Conservation (phyloP, 1,284 basidiomycete species). For the Cryptococcus sp. region DNA sequence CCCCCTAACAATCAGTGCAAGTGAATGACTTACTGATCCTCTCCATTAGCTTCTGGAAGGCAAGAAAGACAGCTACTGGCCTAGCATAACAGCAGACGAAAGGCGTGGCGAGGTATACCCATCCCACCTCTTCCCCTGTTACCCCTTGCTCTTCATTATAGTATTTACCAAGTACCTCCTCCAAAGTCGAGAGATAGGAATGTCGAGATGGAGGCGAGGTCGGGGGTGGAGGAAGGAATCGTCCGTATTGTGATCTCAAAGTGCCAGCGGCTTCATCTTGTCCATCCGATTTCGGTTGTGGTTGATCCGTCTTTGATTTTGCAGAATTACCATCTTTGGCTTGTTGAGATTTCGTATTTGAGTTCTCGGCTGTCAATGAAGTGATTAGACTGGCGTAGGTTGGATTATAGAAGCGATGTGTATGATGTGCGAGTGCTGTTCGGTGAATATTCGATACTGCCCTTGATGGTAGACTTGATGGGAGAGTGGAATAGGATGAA, state of each 20-base stretch:
- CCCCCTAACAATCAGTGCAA: not conserved
- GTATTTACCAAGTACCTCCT: constrained; percentile 43
- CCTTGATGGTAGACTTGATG: constrained; percentile 26
- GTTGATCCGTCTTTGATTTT: not conserved
- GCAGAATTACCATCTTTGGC: not conserved
- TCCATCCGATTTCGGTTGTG: not conserved
- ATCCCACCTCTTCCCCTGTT: constrained; percentile 25
- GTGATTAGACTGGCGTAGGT: constrained; percentile 45
- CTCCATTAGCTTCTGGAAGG: constrained; percentile 38
- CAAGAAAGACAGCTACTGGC: constrained; percentile 36
- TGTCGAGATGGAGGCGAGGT: constrained; percentile 33
- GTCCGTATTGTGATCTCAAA: constrained; percentile 23
- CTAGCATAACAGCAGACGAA: constrained; percentile 39
- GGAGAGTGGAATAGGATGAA: constrained; percentile 27
- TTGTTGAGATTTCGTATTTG: too few species aligned
- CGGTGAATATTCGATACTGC: constrained; percentile 30
- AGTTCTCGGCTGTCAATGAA: constrained; percentile 38
- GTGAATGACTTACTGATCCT: constrained; percentile 28
- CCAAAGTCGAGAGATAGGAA: constrained; percentile 28
- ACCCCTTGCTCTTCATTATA: constrained; percentile 23
- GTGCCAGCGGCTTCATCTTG: constrained; percentile 6
- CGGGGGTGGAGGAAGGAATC: constrained; percentile 38
- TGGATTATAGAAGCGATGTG: constrained; percentile 40
- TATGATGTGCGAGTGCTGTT: constrained; percentile 40
- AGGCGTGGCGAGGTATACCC: constrained; percentile 43